A percentile compares a stretch with the other conserved stretches of the same genome.
phyloP scores from a whole-genome alignment of 2,329 filamentous ascomycete genomes.

The Penicillium fuscoglaucum region DNA sequence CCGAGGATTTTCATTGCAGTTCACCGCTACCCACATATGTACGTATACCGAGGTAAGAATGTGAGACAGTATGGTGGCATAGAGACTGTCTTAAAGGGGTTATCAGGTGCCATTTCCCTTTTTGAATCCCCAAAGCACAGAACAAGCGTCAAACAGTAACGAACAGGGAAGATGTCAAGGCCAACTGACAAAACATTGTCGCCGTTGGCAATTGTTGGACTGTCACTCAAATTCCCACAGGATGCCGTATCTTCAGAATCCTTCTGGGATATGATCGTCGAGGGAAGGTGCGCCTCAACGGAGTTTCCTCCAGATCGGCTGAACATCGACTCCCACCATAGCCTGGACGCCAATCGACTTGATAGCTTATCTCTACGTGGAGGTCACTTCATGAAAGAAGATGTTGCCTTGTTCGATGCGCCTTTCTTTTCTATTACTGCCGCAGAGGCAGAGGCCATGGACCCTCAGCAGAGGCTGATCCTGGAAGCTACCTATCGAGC shows the following conservation, averaged over 20 bases:
- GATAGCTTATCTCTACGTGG: slow-evolving; percentile 14
- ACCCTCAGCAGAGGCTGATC: slow-evolving; percentile 35
- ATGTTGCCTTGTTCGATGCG: slow-evolving; percentile 33
- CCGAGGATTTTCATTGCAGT: background rate
- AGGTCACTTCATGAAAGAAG: slow-evolving; percentile 26
- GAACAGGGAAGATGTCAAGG: background rate
- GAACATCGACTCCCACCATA: slow-evolving; percentile 27
- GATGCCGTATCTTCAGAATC: slow-evolving; percentile 19
- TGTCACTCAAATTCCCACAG: slow-evolving; percentile 23
- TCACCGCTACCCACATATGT: background rate
- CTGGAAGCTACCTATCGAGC: slow-evolving; percentile 33
- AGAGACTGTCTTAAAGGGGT: background rate
- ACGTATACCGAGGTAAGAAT: background rate
- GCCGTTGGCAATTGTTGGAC: slow-evolving; percentile 25
- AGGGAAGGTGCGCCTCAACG: slow-evolving; percentile 19
- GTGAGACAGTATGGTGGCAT: background rate
- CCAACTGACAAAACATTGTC: background rate
- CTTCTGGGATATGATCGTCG: slow-evolving; percentile 26
- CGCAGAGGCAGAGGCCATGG: slow-evolving; percentile 30
- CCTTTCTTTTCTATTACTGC: slow-evolving; percentile 33
- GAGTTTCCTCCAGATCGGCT: slow-evolving; percentile 28
- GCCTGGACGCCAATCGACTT: slow-evolving; percentile 20
- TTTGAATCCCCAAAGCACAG: background rate
- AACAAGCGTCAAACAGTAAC: background rate
- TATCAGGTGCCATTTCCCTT: background rate